Evolutionary conservation across 495 filamentous ascomycete species (phyloP), one percentile per base, ranked within the genome.

Genomic region (Chaetomium fimeti): DNA sequence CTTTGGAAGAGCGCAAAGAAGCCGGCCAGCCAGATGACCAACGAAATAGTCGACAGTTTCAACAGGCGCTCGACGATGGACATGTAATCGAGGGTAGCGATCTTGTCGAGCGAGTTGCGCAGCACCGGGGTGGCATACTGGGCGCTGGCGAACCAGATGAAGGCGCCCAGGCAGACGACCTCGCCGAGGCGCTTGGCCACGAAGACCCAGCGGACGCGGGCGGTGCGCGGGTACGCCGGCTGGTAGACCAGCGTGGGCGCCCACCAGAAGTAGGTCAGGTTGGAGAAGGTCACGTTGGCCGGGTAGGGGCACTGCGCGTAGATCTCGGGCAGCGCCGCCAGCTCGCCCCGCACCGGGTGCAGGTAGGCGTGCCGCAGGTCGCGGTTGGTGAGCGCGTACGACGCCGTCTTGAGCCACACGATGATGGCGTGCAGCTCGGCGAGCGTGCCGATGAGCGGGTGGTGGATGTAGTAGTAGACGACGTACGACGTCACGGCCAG

Each of bases 1-100:
- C 87, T 89, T 71, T 98, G 94, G 77, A 98, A 98, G 18, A 97
- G 77, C 1, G 93, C 93, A 70, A 97, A 98, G 82, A 98, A 98
- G 1, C 94, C 93, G 4, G 91, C 91, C 3, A 98, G 86, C 94
- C 94, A 98, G 70, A 97, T 95, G 57, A 97, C 84, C 12, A 98
- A 81, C 27, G 88, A 92, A 62, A 98, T 94, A 6, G 94, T 97
- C 18, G 90, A 93, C 12, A 98, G 83, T 71, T 98, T 98, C 83
- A 98, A 88, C 1, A 97, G 78, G 9, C 94, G 86, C 74, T 98
- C 94, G 47, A 92, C 69, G 43, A 98, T 94, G 18, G 88, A 87
- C 1, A 87, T 77, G n/a, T 94, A 71, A 67, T 96, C 87, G 45
- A 97, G 81, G n/a, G 84, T 82, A 15, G 87, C 85, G 47, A 98